Evolutionary conservation across 202 grass and related monocot genomes (phyloP).

Genomic region (Elaeis oleifera): DNA sequence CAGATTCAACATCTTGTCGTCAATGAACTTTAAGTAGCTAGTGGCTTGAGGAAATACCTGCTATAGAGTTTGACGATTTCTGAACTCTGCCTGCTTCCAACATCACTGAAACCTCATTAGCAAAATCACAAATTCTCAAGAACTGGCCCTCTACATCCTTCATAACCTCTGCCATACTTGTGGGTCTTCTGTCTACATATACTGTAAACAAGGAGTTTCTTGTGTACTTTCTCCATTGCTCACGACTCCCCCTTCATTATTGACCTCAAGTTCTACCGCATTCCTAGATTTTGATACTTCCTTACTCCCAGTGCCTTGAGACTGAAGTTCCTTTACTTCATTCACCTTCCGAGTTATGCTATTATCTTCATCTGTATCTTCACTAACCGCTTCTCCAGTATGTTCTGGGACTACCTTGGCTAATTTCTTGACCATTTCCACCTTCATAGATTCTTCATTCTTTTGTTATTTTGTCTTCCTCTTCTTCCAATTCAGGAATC

Average conservation of each 20-base stretch:
- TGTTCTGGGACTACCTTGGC: too few relatives aligned
- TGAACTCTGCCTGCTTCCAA: conserved; percentile 43
- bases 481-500: conserved; percentile 50
- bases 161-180: conserved; percentile 73
- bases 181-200: conserved; percentile 49
- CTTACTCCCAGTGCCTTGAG: not conserved
- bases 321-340: conserved; percentile 5
- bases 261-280: conserved; percentile 23
- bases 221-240: conserved; percentile 35
- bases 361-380: not conserved
- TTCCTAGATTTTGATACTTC: conserved; percentile 10
- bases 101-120: conserved; percentile 44
- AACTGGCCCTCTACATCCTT: conserved; percentile 53
- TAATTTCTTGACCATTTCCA: too few relatives aligned
- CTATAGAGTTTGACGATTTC: conserved; percentile 40
- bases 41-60: conserved; percentile 7
- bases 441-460: not conserved
- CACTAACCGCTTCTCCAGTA: too few relatives aligned
- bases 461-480: conserved; percentile 14
- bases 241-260: conserved; percentile 28
- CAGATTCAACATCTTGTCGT: too few relatives aligned
- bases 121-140: conserved; percentile 33
- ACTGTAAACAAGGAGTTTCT: conserved; percentile 46
- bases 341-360: conserved; percentile 3
- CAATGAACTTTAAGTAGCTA: too few relatives aligned